These are phyloP conservation scores for Calamus simplicifolius DNA, from an alignment of 176 grass and related monocot genomes.

Conservation along the genomic window DNA sequence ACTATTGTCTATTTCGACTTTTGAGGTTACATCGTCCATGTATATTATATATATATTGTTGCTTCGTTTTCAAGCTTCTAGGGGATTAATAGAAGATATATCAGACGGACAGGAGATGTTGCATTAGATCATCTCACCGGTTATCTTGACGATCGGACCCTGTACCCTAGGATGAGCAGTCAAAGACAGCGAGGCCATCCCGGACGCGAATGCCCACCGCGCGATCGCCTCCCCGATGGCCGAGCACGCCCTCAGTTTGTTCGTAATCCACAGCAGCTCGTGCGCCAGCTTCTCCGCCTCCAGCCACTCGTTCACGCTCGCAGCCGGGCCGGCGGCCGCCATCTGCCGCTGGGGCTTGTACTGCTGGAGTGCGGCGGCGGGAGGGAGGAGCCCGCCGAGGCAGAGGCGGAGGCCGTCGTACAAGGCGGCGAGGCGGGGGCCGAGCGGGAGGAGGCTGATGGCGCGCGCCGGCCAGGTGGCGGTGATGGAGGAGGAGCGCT, in stretches of 20 bases:
- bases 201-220: conserved; percentile 32
- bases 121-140: conserved; percentile 7
- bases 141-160: conserved; percentile 25
- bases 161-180: conserved; percentile 34
- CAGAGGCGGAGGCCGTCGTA: conserved; percentile 28
- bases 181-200: conserved; percentile 21
- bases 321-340: conserved; percentile 4
- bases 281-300: conserved; percentile 39
- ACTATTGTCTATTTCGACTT: too few relatives aligned
- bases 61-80: too few relatives aligned
- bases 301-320: conserved; percentile 20
- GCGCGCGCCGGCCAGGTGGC: conserved; percentile 14
- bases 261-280: conserved; percentile 29
- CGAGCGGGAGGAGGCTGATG: conserved; percentile 24
- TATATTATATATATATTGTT: too few relatives aligned
- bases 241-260: conserved; percentile 25
- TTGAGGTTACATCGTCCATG: too few relatives aligned
- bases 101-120: too few relatives aligned
- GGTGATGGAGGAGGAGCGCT: conserved; percentile 9
- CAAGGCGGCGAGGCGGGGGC: conserved; percentile 2
- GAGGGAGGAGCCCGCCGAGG: conserved; percentile 22
- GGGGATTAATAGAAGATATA: too few relatives aligned
- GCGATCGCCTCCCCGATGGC: conserved; percentile 20
- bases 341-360: conserved; percentile 23
- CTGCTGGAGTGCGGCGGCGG: not conserved